Evolutionary conservation across 2,329 filamentous ascomycete species (phyloP).

Genomic region (Trichoderma sp.): DNA sequence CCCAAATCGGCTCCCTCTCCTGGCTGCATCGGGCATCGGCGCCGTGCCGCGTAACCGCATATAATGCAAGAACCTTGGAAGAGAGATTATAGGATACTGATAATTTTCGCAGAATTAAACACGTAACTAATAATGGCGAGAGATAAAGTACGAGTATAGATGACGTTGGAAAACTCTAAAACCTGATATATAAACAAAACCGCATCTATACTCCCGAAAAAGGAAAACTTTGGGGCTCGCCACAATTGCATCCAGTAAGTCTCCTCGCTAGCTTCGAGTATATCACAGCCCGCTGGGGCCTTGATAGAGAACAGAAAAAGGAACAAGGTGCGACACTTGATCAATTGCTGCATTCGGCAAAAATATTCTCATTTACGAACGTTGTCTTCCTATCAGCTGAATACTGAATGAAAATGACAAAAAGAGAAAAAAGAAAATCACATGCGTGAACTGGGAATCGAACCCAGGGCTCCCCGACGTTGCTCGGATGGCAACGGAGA

Average conservation of each 20-base stretch:
- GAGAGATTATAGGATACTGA: neutral
- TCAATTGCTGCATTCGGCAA: neutral
- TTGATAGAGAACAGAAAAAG: neutral
- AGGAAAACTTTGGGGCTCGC: neutral
- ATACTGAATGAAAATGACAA: neutral
- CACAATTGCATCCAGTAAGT: neutral
- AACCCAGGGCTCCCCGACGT: constrained; percentile 36
- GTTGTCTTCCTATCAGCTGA: neutral
- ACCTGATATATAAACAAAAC: neutral
- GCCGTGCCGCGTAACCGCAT: neutral
- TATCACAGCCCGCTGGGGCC: neutral
- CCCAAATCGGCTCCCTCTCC: neutral
- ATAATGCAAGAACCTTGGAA: neutral
- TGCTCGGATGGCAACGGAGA: constrained; percentile 35
- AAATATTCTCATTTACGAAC: neutral
- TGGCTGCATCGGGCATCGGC: neutral
- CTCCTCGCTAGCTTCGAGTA: neutral
- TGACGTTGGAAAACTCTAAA: neutral
- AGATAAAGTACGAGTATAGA: neutral
- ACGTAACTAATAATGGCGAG: neutral
- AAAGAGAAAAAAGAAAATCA: constrained; percentile 6
- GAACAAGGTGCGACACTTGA: neutral
- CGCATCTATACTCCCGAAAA: neutral
- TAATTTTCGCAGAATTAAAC: fast-evolving
- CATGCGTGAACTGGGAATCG: constrained; percentile 36